Evolutionary conservation across 257 asterid species (phyloP).

Genomic region (Solanum appendiculatum): DNA sequence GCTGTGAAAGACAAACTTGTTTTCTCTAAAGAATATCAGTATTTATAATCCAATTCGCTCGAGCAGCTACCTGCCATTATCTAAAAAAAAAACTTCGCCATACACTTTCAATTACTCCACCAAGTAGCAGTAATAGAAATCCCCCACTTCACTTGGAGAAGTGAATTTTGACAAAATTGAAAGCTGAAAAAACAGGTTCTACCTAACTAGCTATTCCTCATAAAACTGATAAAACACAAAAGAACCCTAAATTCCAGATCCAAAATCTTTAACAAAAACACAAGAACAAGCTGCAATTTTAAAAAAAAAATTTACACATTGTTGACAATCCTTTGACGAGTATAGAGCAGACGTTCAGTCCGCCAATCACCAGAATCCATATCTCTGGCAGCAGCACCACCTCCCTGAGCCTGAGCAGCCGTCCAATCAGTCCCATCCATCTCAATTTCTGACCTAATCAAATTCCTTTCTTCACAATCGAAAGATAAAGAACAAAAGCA

Average conservation of each 20-base stretch:
- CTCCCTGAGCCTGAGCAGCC: slow-evolving; percentile 42
- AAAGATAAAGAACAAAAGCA: too few relatives aligned
- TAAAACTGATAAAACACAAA: too few relatives aligned
- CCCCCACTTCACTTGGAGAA: background rate
- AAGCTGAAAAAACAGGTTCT: background rate
- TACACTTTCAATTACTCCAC: too few relatives aligned
- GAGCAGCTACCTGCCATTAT: background rate
- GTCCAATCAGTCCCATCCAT: background rate
- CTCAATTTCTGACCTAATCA: too few relatives aligned
- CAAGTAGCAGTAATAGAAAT: too few relatives aligned
- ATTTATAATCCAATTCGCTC: background rate
- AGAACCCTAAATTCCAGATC: background rate
- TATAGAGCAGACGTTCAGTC: too few relatives aligned
- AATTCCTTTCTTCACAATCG: background rate
- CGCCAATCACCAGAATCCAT: slow-evolving; percentile 31
- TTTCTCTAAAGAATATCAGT: background rate
- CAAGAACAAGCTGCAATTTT: background rate
- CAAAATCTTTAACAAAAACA: background rate
- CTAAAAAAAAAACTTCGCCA: background rate
- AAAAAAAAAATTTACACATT: too few relatives aligned
- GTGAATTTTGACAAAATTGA: background rate
- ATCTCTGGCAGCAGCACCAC: background rate
- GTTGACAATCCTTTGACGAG: too few relatives aligned
- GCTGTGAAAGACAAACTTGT: background rate
- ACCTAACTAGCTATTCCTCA: too few relatives aligned